These are phyloP conservation scores for Botrytis elliptica DNA, from an alignment of 2,329 filamentous ascomycete species.

Conservation along the genomic window DNA sequence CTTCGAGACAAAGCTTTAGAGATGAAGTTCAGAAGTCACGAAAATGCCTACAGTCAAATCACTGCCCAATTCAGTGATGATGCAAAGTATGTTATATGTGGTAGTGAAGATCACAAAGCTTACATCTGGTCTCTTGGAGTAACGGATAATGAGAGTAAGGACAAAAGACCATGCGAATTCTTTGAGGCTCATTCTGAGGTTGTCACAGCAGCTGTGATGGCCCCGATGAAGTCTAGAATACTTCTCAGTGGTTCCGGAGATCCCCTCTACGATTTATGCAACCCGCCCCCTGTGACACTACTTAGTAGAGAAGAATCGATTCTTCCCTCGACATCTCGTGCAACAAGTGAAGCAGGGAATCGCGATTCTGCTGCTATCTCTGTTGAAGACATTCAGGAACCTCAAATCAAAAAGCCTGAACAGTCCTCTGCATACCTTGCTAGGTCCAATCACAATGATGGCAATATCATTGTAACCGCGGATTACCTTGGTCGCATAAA, in stretches of 20 bases:
- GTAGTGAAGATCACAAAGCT: constrained; percentile 84
- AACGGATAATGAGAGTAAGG: constrained; percentile 55
- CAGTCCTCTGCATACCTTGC: constrained; percentile 76
- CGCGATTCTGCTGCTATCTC: constrained; percentile 28
- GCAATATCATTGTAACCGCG: constrained; percentile 89
- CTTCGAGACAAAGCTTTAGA: constrained; percentile 81
- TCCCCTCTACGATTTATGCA: constrained; percentile 94
- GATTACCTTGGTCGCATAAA: constrained; percentile 89
- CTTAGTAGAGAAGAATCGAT: constrained; percentile 68
- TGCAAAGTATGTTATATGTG: constrained; percentile 81
- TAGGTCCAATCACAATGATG: constrained; percentile 71
- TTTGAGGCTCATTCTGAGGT: constrained; percentile 89
- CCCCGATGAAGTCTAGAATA: constrained; percentile 74
- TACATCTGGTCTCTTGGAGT: constrained; percentile 82
- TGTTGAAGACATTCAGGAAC: constrained; percentile 30
- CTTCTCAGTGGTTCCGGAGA: constrained; percentile 76
- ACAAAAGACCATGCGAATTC: constrained; percentile 80
- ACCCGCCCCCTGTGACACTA: constrained; percentile 84
- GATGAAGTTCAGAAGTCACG: constrained; percentile 86
- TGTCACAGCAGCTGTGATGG: constrained; percentile 85
- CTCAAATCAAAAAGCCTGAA: constrained; percentile 50
- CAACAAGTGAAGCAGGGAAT: constrained; percentile 29
- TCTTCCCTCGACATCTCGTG: constrained; percentile 45
- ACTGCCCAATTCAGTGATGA: constrained; percentile 87
- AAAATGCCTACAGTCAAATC: constrained; percentile 88